Base-by-base conservation (phyloP, 495 filamentous ascomycete genomes). In the Neurospora sublineolata region DNA sequence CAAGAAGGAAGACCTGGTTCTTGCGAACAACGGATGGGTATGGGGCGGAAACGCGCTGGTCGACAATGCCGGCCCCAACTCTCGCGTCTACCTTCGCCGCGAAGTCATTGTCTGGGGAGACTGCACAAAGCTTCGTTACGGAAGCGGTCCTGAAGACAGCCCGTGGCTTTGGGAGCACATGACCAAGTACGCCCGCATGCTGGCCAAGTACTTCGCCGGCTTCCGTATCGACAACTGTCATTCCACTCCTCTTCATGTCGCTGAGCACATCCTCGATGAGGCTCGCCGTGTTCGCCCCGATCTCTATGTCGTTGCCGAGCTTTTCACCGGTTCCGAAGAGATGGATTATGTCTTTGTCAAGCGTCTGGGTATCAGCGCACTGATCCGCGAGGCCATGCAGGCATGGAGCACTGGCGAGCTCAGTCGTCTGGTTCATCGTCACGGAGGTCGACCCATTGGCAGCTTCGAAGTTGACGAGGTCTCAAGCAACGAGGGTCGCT, bases 181-280 rank as follows among this genome's bases (percentile, higher is more conserved):
- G 93, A 90, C 91, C 40, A 88, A 90, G 71, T 99, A 99, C 78
- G 95, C 94, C 5, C 88, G 89, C 16, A 85, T 97, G 76, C 93
- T 98, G 87, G 96, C 96, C 58, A 97, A 94, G 78, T 94, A 96
- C 78, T 99, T 99, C 75, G 86, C 87, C 60, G 96, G 92, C 10
- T 97, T 99, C 85, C 91, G 96, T 20, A 97, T 99, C 74, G 96
- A 99, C 81, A 99, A 99, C 79, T 97, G 93, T 75, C 96, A 99
- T 80, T 99, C 96, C 1, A 99, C 96, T 0, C 96, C 96, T 3
- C 80, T 99, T 3, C 91, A 91, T 52, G 93, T 98, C 27, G 96
- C 94, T 1, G 94, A 97, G 79, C 94, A 96, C 78, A 88, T 99
- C 71, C 85, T 99, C 9, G 95, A 99, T 74, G 88, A 97, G 81